Base-by-base conservation (phyloP, 2,329 filamentous ascomycete species). In the Epichloe glyceriae region DNA sequence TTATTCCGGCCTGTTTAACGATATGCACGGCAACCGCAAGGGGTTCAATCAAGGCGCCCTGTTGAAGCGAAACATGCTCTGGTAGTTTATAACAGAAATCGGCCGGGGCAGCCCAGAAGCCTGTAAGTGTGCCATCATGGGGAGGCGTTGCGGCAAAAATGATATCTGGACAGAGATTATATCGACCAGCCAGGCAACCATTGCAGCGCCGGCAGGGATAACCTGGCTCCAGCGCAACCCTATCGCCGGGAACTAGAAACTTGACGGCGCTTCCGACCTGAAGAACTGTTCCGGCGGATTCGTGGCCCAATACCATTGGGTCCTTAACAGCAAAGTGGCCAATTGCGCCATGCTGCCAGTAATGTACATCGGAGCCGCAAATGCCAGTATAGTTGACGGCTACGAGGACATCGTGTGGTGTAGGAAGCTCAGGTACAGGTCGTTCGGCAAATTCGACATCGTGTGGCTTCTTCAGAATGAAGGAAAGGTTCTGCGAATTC, bases 11-110 rank as follows among this genome's bases (percentile, higher is more conserved):
- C 70, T 90, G 86, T 58, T 80, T 80, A 52, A 83, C 82, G 58
- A 93, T 87, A 70, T 95, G 88, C 34, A 95, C 88, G 14, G 84
- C 88, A 33, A 95, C 88, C 42, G 85, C 82, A 38, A 95, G 79
- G 3, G 88, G 88, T 75, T 97, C 91, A 11, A 85, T 73, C 2
- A 85, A 72, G 12, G 82, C 80, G 6, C 75, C 80, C 57, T 83
- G 74, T 14, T 72, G 70, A 58, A 73, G 83, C 10, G 70, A 73
- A 47, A 84, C 64, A 46, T 69, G 73, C 46, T 76, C 71, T 1
- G 80, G 79, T 2, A 84, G 62, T 70, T 70, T 73, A 64, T 80
- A 75, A 38, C 78, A 64, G 72, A 75, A 83, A 59, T 73, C 76
- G 4, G 79, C 79, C 0, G 79, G 75, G 55, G 83, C 80, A 19